Evolutionary conservation across 2,329 filamentous ascomycete species (phyloP).

Genomic region (Penicillium griseofulvum): DNA sequence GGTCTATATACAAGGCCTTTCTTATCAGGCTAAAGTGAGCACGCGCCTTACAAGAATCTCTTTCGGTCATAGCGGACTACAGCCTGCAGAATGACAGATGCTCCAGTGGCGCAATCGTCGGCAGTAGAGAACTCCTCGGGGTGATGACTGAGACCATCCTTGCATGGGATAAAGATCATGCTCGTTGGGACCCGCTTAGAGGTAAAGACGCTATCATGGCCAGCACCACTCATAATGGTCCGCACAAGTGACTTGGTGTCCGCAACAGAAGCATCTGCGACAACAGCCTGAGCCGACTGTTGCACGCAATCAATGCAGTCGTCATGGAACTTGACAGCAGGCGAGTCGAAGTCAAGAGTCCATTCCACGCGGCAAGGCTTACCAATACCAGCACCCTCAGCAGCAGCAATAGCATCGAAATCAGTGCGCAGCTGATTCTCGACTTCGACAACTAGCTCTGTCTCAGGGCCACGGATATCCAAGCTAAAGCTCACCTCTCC

Average conservation of each 20-base stretch:
- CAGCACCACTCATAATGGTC: constrained; percentile 62
- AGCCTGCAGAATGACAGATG: constrained; percentile 41
- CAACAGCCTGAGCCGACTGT: constrained; percentile 57
- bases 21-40: too few relatives aligned
- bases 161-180: constrained; percentile 67
- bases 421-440: constrained; percentile 57
- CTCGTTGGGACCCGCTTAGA: constrained; percentile 59
- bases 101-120: constrained; percentile 59
- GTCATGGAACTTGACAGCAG: constrained; percentile 63
- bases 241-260: constrained; percentile 46
- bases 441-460: constrained; percentile 57
- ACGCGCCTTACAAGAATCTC: constrained; percentile 38
- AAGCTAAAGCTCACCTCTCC: constrained; percentile 65
- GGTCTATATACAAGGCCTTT: not conserved
- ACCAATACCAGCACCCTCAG: constrained; percentile 53
- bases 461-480: constrained; percentile 62
- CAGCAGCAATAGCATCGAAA: constrained; percentile 60
- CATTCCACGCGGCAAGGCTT: constrained; percentile 58
- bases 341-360: constrained; percentile 59
- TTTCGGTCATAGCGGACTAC: constrained; percentile 36
- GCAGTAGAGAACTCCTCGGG: constrained; percentile 61
- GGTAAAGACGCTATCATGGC: constrained; percentile 64
- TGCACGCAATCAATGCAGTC: constrained; percentile 66
- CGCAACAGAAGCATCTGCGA: constrained; percentile 48
- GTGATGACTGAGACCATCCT: constrained; percentile 62